Conservation (phyloP, 768 basidiomycete genomes). For the Daedalea quercina region DNA sequence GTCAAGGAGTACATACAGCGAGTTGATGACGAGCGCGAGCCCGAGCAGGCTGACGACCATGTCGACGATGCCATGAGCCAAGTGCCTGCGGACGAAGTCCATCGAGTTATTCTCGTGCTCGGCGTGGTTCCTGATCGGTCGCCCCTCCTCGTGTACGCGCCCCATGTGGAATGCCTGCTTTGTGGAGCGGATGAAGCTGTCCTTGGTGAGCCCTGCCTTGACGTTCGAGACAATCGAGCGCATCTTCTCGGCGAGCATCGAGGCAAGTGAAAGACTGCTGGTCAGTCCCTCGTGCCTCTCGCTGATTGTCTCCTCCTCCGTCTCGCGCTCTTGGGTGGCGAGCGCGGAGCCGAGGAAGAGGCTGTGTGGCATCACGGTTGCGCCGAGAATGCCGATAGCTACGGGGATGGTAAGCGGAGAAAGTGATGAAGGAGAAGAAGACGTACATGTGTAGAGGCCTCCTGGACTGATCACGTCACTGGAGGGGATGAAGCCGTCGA, state of each 20-base stretch:
- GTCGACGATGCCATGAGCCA: slow-evolving; percentile 39
- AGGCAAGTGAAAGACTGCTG: too few species aligned
- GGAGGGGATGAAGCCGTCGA: slow-evolving; percentile 73
- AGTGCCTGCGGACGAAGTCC: slow-evolving; percentile 32
- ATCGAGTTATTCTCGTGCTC: slow-evolving; percentile 27
- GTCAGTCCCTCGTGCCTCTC: too few species aligned
- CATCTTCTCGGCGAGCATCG: not conserved
- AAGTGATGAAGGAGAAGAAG: too few species aligned
- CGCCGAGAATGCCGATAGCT: slow-evolving; percentile 73
- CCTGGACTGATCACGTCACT: slow-evolving; percentile 50
- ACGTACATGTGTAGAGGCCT: slow-evolving; percentile 61
- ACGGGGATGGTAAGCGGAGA: not conserved
- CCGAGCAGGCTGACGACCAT: slow-evolving; percentile 59
- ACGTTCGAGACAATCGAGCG: not conserved
- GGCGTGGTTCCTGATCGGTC: slow-evolving; percentile 37
- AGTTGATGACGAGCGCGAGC: slow-evolving; percentile 85
- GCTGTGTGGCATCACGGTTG: slow-evolving; percentile 91
- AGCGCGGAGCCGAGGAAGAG: slow-evolving; percentile 84
- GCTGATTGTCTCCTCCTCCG: not conserved
- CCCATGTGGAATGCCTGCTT: not conserved
- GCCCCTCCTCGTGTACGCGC: slow-evolving; percentile 19
- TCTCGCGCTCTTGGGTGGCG: slow-evolving; percentile 71
- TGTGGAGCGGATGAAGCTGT: not conserved
- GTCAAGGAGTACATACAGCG: slow-evolving; percentile 37
- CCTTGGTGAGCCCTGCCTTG: slow-evolving; percentile 4